Conservation (phyloP, 352 stramenopile genomes). For the Phytophthora multivora region DNA sequence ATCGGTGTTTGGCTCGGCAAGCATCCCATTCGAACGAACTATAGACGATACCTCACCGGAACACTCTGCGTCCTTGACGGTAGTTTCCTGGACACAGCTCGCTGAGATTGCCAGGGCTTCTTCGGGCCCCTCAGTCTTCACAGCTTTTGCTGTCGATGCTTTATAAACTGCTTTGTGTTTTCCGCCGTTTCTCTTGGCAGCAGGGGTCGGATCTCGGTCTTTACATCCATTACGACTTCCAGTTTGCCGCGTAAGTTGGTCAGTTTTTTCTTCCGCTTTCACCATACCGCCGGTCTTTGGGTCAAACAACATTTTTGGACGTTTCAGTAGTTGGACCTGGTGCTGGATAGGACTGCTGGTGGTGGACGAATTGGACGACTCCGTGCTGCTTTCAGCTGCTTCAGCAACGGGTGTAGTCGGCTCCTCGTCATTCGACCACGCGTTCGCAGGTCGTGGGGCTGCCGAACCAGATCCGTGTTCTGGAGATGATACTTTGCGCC, state of each 20-base stretch:
- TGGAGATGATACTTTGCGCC: conserved; percentile 7
- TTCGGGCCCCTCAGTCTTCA: neutral
- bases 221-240: conserved; percentile 7
- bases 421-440: conserved; percentile 15
- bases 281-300: conserved; percentile 69
- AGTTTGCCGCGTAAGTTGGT: conserved; percentile 11
- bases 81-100: conserved; percentile 1
- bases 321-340: conserved; percentile 62
- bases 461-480: conserved; percentile 1
- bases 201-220: neutral
- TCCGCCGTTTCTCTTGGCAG: neutral
- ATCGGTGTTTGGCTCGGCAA: neutral
- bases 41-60: neutral
- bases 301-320: conserved; percentile 78
- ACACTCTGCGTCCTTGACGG: neutral
- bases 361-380: conserved; percentile 23
- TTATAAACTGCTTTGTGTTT: conserved; percentile 7
- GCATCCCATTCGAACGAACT: conserved; percentile 5
- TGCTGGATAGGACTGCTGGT: conserved; percentile 19
- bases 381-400: conserved; percentile 12
- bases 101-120: conserved; percentile 1
- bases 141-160: conserved; percentile 5
- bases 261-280: conserved; percentile 32
- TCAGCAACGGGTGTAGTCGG: conserved; percentile 8
- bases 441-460: neutral